Evolutionary conservation across 2,329 filamentous ascomycete genomes (phyloP), one percentile per base, ranked within the genome.

Genomic region (Curvularia eragrostidis): DNA sequence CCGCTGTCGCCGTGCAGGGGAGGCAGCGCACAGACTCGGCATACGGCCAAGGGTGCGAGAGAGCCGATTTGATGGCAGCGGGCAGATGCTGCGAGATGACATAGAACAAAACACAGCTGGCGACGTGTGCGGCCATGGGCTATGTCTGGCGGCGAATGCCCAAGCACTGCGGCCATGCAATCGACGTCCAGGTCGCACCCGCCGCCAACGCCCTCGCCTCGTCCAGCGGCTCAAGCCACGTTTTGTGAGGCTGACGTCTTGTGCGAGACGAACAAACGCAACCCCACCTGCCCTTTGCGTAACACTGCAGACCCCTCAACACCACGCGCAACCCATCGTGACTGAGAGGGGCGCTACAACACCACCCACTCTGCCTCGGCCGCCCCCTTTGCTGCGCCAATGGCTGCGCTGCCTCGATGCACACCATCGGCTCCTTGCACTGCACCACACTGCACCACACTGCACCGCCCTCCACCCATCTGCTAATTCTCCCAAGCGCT

Each of bases 231-330:
- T 50, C 55, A 63, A 58, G 43, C 58, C 63, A 64, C 58, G 54
- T 52, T 56, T 44, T 21, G 39, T 46, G 58, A 65, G 54, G 54
- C 49, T 53, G 54, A 28, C 41, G 23, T 46, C 23, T 32, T 34
- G 42, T 43, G 18, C 23, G 3, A 19, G 41, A 32, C 26, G 8
- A 44, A 26, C 42, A 32, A 53, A 54, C 55, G 41, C 38, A 56
- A 57, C 70, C 69, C 69, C 70, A 72, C 70, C 68, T 71, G 64
- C 71, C 65, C 62, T 54, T 70, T 67, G 53, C 49, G 63, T 63
- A 63, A 63, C 48, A 59, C 65, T 69, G 66, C 62, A 52, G 56
- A 62, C 70, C 70, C 69, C 70, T 66, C 71, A 72, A 72, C 71
- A 73, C 70, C 70, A 73, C 57, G 61, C 55, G 58, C 62, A 56